Base-by-base conservation (phyloP, 768 basidiomycete species). In the Lentinula raphanica region DNA sequence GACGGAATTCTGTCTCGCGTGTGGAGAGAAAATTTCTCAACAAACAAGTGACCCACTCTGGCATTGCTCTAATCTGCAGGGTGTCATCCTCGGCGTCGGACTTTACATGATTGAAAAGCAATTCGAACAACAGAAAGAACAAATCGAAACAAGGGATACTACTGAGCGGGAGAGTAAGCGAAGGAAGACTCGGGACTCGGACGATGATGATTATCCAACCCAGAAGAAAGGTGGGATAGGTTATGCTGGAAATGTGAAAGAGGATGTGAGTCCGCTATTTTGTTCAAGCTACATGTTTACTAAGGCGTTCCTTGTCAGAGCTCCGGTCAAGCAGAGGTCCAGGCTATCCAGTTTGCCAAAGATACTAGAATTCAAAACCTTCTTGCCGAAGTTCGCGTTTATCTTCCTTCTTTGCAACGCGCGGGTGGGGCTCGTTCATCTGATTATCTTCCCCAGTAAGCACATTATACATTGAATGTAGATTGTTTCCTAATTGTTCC, bases 21-120 rank as follows among this genome's bases (percentile, higher is more conserved):
- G 91, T 62, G 87, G 88, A 25, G 90, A 92, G 71, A 75, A 80
- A 25, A 72, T 82, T 38, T 71, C 73, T 35, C 68, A 76, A 35
- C 69, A 75, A 8, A 71, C 74, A 28, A 81, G 84, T 45, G 80
- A 83, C 56, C 78, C 80, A 12, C 72, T 96, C 58, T 92, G 95
- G 67, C 94, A 97, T 72, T 97, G 94, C 70, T 81, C 91, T 5
- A 90, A 92, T 66, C 69, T 96, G 35, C 90, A 97, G 72, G 95
- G 94, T 38, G 83, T 92, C 13, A 86, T 97, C 62, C 76, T 98
- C 5, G 95, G 94, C n/a, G 79, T 96, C 38, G 94, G 95, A 8
- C 80, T 96, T 44, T 84, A 84, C 35, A 92, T 92, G 84, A 79
- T 96, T 42, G 92, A 96, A 69, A 78, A 83, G 55, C 71, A 80